A percentile compares a stretch with the other conserved stretches of the same genome.
Conservation (phyloP, 257 asterid species). For the Gentiana dahurica region DNA sequence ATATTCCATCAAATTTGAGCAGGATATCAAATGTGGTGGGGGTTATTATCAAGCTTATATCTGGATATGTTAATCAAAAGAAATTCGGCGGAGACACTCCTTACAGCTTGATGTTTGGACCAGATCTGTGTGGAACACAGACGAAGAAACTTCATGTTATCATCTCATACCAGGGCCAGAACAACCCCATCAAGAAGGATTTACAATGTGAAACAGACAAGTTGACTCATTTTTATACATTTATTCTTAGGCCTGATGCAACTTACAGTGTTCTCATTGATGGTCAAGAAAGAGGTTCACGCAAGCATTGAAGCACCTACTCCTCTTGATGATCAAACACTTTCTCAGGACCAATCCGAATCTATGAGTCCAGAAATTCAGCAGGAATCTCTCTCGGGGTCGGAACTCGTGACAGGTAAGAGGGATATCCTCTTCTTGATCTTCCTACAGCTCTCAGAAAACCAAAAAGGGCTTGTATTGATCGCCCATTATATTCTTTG, state of each 20-base stretch:
- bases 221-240: slow-evolving; percentile 33
- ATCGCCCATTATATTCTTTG: too few relatives aligned
- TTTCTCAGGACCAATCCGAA: too few relatives aligned
- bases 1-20: slow-evolving; percentile 80
- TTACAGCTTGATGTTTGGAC: slow-evolving; percentile 37
- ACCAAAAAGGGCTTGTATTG: too few relatives aligned
- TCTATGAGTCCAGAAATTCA: too few relatives aligned
- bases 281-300: slow-evolving; percentile 66
- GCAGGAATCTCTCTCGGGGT: neutral
- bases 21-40: slow-evolving; percentile 96
- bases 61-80: slow-evolving; percentile 90
- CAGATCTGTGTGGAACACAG: slow-evolving; percentile 21
- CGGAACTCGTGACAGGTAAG: neutral
- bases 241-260: slow-evolving; percentile 33
- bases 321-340: too few relatives aligned
- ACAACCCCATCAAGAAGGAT: slow-evolving; percentile 27
- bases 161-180: slow-evolving; percentile 39
- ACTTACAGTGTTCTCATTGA: slow-evolving; percentile 40
- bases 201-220: slow-evolving; percentile 32
- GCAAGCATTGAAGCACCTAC: too few relatives aligned
- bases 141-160: slow-evolving; percentile 29
- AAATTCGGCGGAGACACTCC: slow-evolving; percentile 97
- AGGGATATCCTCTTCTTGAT: neutral
- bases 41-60: slow-evolving; percentile 81
- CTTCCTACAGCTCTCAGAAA: too few relatives aligned